Evolutionary conservation across 139 green algal species (phyloP).

Genomic region (Diplosphaera chodatii): DNA sequence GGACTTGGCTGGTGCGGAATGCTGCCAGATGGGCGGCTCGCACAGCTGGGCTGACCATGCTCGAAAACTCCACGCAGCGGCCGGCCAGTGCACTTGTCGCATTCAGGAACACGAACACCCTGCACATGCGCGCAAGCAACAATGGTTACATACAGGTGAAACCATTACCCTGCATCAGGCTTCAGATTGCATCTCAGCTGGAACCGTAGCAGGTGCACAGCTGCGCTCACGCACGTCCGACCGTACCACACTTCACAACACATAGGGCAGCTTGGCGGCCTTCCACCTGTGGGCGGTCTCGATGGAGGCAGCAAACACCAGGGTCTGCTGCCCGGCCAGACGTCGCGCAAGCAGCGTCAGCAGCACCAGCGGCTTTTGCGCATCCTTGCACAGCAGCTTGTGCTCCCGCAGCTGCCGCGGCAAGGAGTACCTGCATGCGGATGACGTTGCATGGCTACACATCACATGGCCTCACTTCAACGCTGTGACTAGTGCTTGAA

Average conservation of each 20-base stretch:
- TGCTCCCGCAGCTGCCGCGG: constrained; percentile 64
- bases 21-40: constrained; percentile 28
- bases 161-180: too few relatives aligned
- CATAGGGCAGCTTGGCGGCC: too few relatives aligned
- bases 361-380: constrained; percentile 64
- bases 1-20: constrained; percentile 28
- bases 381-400: constrained; percentile 59
- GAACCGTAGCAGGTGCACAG: too few relatives aligned
- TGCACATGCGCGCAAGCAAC: too few relatives aligned
- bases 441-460: too few relatives aligned
- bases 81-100: background rate
- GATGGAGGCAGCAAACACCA: constrained; percentile 83
- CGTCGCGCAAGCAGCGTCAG: constrained; percentile 55
- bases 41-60: constrained; percentile 15
- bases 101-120: constrained; percentile 25
- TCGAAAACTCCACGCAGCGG: constrained; percentile 47
- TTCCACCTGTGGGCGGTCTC: constrained; percentile 57
- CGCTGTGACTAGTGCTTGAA: too few relatives aligned
- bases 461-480: too few relatives aligned
- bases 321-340: constrained; percentile 34
- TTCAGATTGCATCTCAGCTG: too few relatives aligned
- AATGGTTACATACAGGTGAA: too few relatives aligned
- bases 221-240: too few relatives aligned
- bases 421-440: constrained; percentile 47
- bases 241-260: too few relatives aligned